phyloP scores from a whole-genome alignment of 208 protist genomes.

The Acanthamoeba healyi region DNA sequence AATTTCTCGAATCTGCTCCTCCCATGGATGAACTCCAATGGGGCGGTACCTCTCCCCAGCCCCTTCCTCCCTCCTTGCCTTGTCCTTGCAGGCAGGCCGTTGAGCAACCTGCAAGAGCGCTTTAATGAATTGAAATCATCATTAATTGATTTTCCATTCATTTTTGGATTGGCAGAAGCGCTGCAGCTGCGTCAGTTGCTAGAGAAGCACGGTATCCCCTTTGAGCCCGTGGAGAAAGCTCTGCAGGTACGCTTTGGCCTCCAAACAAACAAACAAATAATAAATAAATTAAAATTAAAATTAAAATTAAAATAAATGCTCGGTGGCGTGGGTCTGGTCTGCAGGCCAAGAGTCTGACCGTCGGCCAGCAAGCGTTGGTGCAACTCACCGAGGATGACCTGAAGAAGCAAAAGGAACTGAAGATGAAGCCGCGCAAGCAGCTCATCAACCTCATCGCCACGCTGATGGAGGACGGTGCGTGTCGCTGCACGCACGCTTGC shows the following conservation, averaged over 20 bases:
- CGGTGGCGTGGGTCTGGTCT: too few relatives aligned
- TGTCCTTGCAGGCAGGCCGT: neutral
- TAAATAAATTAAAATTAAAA: neutral
- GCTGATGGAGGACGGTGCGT: neutral
- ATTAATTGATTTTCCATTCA: neutral
- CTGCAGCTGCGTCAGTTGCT: slow-evolving; percentile 32
- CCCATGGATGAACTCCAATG: slow-evolving; percentile 40
- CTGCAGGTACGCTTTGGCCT: neutral
- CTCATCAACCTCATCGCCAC: slow-evolving; percentile 22
- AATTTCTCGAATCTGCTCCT: slow-evolving; percentile 39
- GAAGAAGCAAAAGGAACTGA: slow-evolving; percentile 2
- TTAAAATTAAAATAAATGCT: neutral
- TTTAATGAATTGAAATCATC: neutral
- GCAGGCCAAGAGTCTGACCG: slow-evolving; percentile 43
- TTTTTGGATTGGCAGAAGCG: neutral
- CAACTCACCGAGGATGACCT: slow-evolving; percentile 48
- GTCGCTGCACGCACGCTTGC: too few relatives aligned
- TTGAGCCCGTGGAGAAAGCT: slow-evolving; percentile 36
- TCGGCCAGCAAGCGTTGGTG: neutral
- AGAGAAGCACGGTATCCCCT: slow-evolving; percentile 28
- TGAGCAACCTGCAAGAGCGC: neutral
- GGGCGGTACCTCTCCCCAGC: neutral
- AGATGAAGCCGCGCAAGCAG: slow-evolving; percentile 67
- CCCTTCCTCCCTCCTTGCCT: too few relatives aligned
- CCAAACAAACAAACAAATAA: neutral